Conservation (phyloP, 176 grass and related monocot species). For the Cenchrus purpureus region DNA sequence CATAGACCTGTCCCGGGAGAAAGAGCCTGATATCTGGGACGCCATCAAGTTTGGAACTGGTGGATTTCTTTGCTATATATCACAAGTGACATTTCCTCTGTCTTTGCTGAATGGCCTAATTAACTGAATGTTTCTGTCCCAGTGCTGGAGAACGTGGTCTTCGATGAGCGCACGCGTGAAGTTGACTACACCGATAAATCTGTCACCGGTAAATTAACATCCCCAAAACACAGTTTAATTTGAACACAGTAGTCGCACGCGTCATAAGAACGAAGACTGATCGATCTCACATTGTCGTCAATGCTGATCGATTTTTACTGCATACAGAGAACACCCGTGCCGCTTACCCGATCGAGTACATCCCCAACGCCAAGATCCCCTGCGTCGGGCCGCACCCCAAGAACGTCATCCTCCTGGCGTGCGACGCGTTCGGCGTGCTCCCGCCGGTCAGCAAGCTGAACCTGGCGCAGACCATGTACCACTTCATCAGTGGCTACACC, state of each 20-base stretch:
- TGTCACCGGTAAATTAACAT: slow-evolving; percentile 71
- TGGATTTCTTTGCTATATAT: too few relatives aligned
- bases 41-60: slow-evolving; percentile 99
- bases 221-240: background rate
- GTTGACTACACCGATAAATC: slow-evolving; percentile 92
- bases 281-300: background rate
- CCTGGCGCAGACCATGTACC: slow-evolving; percentile 98
- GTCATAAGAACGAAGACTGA: background rate
- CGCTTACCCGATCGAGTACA: slow-evolving; percentile 96
- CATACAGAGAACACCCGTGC: slow-evolving; percentile 90
- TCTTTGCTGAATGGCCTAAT: background rate
- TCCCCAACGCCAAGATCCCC: slow-evolving; percentile 88
- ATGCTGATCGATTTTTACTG: background rate
- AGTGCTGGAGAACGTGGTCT: slow-evolving; percentile 98
- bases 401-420: slow-evolving; percentile 96
- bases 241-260: background rate
- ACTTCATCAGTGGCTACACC: slow-evolving; percentile 99
- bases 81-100: background rate
- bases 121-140: slow-evolving; percentile 1
- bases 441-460: slow-evolving; percentile 96
- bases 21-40: slow-evolving; percentile 98
- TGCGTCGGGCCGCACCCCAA: slow-evolving; percentile 95
- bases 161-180: slow-evolving; percentile 92
- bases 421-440: slow-evolving; percentile 94
- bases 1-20: slow-evolving; percentile 78